Evolutionary conservation across 257 asterid species (phyloP), one percentile per base, ranked within the genome.

Genomic region (Forsythia viridissima): DNA sequence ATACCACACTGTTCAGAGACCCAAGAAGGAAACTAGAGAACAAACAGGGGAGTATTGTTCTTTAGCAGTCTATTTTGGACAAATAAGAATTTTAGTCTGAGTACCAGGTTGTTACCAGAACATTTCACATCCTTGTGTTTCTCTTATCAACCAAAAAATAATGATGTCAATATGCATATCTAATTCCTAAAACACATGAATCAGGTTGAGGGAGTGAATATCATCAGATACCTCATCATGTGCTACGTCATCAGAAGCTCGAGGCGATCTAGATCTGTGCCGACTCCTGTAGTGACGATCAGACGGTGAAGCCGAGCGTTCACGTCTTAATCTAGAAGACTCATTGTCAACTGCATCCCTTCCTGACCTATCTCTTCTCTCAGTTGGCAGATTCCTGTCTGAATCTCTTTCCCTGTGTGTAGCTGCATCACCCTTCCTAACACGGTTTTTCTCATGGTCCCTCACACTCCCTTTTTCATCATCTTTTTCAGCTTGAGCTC

Each of bases 171-270:
- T 12, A 63, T 34, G 70, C 24, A 74, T 24, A 78, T 20, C 55
- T 65, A 77, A 59, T 36, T 38, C 78, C 10, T 70, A 24, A 36
- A 59, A 79, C 12, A 71, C 48, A 79, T 63, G 72, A 80, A 80
- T 37, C 41, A 70, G 46, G 76, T 69, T 82, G 71, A 80, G 86
- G 80, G 85, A 78, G 79, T 80, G 89, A 85, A 87, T 92, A 88
- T 92, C 94, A 92, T 91, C 92, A 88, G 93, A 88, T 89, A 96
- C 99, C 99, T 93, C 94, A 81, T 90, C 85, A 81, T 76, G 96
- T 71, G 86, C 87, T 85, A 96, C 85, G 52, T 83, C 83, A 78
- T 86, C 91, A 70, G 88, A 86, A 72, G 76, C 79, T 76, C 77
- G 42, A 70, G 97, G 98, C 15, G 99, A 93, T 79, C 89, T 87